Conservation (phyloP, 192 early-diverging fungal genomes). For the Phlyctochytrium arcticum region DNA sequence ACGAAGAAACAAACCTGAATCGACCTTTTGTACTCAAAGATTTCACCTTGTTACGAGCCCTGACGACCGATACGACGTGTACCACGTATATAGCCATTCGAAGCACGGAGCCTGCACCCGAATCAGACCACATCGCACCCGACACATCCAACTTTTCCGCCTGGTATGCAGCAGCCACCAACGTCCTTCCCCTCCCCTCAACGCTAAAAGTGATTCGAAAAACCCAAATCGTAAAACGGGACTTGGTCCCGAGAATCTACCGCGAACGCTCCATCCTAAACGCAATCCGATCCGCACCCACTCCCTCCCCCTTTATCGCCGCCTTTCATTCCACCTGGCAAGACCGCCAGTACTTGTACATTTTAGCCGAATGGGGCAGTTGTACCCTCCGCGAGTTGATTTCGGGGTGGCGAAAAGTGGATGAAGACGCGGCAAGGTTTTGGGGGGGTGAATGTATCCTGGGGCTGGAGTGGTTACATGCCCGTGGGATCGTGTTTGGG, state of each 20-base stretch:
- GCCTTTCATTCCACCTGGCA: too few species aligned
- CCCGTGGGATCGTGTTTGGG: slow-evolving; percentile 71
- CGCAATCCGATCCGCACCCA: too few species aligned
- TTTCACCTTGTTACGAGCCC: not conserved
- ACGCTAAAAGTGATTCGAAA: not conserved
- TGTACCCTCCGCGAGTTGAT: too few species aligned
- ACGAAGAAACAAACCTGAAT: not conserved
- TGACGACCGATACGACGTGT: not conserved
- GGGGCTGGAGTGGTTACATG: not conserved
- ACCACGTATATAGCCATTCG: not conserved
- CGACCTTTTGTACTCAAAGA: not conserved
- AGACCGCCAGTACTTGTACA: too few species aligned
- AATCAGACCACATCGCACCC: too few species aligned
- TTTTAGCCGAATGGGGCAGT: too few species aligned
- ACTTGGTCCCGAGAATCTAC: not conserved
- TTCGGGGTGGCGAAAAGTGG: too few species aligned
- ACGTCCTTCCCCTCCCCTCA: not conserved
- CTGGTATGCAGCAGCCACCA: not conserved
- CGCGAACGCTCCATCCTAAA: not conserved
- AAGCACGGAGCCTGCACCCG: not conserved
- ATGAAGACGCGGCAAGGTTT: not conserved
- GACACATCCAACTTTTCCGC: not conserved
- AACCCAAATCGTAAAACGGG: not conserved
- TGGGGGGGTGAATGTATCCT: not conserved
- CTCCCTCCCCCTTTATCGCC: too few species aligned